phyloP scores from a whole-genome alignment of 306 rosid species.

The Rubus idaeus region DNA sequence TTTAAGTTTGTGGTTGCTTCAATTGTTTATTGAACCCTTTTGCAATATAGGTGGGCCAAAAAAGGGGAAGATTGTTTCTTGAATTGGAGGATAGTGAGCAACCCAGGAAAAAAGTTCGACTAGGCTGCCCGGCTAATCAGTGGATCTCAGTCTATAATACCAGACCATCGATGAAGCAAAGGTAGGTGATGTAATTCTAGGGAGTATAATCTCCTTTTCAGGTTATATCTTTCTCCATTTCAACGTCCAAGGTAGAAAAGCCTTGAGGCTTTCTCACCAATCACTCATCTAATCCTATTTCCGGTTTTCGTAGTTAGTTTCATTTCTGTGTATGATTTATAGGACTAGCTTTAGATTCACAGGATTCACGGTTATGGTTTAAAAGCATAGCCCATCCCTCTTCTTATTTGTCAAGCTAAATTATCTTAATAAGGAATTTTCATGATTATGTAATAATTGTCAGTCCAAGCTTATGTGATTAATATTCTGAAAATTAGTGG shows the following conservation, averaged over 20 bases:
- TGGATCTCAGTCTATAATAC: conserved; percentile 42
- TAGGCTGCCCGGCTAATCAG: conserved; percentile 35
- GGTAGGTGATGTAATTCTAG: conserved; percentile 20
- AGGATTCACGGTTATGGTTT: background rate
- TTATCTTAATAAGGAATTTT: background rate
- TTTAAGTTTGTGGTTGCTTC: background rate
- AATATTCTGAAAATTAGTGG: background rate
- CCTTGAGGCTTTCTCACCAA: background rate
- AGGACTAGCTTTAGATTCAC: background rate
- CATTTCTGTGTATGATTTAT: background rate
- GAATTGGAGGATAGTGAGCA: conserved; percentile 28
- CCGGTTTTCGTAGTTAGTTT: background rate
- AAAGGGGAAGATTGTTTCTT: conserved; percentile 33
- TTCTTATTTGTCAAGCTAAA: background rate
- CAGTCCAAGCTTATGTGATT: background rate
- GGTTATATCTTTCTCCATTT: background rate
- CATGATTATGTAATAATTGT: background rate
- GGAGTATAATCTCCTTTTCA: background rate
- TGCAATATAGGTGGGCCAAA: conserved; percentile 34
- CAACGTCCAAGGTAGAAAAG: background rate
- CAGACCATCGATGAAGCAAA: conserved; percentile 41
- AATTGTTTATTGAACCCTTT: background rate
- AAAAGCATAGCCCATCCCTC: background rate
- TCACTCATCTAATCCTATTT: background rate
- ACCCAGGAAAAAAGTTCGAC: conserved; percentile 35